Conservation (phyloP, 2,329 filamentous ascomycete species). For the Beauveria sp. region DNA sequence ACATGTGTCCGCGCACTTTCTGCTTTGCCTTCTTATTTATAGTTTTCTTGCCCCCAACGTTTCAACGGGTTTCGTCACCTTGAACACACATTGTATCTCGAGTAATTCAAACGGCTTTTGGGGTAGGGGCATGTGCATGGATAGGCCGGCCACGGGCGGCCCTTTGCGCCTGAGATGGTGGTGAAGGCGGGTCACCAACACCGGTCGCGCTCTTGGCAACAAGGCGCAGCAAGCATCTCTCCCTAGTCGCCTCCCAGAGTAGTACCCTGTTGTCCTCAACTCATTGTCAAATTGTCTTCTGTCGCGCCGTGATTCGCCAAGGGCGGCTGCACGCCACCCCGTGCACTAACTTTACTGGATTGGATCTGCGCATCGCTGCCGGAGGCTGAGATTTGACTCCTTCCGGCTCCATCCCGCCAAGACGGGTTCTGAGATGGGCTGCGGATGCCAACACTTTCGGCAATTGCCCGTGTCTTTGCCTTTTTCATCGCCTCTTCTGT, state of each 20-base stretch:
- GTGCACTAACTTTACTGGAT: neutral
- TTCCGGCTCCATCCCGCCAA: neutral
- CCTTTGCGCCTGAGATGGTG: neutral
- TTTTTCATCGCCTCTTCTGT: neutral
- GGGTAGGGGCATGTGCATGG: neutral
- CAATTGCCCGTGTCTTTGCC: neutral
- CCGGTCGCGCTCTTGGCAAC: constrained; percentile 1
- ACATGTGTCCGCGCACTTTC: neutral
- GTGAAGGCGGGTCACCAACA: constrained; percentile 2
- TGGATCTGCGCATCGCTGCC: constrained; percentile 4
- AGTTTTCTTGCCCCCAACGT: neutral
- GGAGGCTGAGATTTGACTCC: constrained; percentile 4
- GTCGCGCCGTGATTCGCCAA: neutral
- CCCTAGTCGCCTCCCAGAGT: neutral
- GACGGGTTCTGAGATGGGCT: neutral
- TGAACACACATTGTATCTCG: neutral
- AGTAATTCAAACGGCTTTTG: no score
- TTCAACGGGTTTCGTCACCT: neutral
- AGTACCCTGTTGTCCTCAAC: neutral
- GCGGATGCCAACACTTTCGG: neutral
- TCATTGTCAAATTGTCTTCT: no score
- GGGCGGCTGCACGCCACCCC: neutral
- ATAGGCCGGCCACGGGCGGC: neutral
- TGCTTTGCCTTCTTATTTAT: neutral
- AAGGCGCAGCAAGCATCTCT: constrained; percentile 6